phyloP scores from a whole-genome alignment of 2,329 filamentous ascomycete species.

The Lizonia empirigonia region DNA sequence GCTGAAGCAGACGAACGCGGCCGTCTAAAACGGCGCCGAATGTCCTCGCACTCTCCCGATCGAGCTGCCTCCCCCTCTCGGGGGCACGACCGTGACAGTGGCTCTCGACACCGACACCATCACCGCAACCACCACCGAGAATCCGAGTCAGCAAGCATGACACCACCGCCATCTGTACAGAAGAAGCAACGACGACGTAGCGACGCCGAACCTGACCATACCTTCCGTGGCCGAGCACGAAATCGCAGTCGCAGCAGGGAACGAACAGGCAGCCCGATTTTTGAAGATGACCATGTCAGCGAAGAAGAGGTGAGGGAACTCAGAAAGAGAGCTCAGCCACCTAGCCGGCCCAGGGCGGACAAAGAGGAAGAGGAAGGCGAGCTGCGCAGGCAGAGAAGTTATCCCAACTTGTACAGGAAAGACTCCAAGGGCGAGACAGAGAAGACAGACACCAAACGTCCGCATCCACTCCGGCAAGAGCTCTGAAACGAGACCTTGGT shows the following conservation, averaged over 20 bases:
- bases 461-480: conserved; percentile 11
- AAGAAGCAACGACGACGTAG: conserved; percentile 41
- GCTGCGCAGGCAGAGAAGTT: conserved; percentile 48
- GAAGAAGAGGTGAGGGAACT: conserved; percentile 35
- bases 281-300: conserved; percentile 31
- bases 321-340: conserved; percentile 44
- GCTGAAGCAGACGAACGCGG: conserved; percentile 38
- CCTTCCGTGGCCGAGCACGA: conserved; percentile 39
- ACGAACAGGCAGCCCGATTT: conserved; percentile 29
- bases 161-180: conserved; percentile 26
- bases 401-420: conserved; percentile 41
- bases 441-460: conserved; percentile 2
- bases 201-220: conserved; percentile 46
- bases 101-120: conserved; percentile 39
- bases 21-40: conserved; percentile 40
- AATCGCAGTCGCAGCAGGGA: conserved; percentile 31
- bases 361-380: conserved; percentile 23
- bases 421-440: conserved; percentile 21
- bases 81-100: conserved; percentile 42
- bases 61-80: conserved; percentile 41
- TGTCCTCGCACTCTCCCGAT: conserved; percentile 38
- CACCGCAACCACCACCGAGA: conserved; percentile 40
- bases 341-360: conserved; percentile 38
- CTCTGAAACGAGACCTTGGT: neutral
- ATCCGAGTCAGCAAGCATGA: conserved; percentile 33